These are phyloP conservation scores for Coemansia sp. DNA, from an alignment of 192 early-diverging fungal genomes.

Conservation along the genomic window DNA sequence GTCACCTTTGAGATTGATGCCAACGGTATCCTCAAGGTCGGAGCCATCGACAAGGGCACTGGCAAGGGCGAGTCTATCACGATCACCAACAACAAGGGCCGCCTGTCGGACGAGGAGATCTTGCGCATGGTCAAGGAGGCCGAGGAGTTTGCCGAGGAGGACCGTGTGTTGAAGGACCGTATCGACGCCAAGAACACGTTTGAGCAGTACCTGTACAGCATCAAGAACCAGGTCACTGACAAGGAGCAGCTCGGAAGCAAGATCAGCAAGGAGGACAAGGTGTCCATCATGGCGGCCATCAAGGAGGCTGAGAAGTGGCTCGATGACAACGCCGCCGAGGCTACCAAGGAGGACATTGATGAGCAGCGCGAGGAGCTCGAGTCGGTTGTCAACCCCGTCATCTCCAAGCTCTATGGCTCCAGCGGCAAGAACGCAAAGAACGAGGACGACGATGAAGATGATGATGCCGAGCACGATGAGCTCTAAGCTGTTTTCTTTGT, in stretches of 20 bases:
- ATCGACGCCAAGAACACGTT: constrained; percentile 89
- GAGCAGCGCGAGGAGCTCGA: constrained; percentile 95
- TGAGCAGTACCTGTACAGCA: constrained; percentile 88
- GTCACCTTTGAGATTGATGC: constrained; percentile 99
- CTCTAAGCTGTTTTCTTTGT: constrained; percentile 30
- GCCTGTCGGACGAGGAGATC: constrained; percentile 93
- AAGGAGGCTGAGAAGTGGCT: constrained; percentile 83
- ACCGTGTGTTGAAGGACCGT: constrained; percentile 76
- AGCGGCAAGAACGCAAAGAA: constrained; percentile 61
- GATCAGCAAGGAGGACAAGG: constrained; percentile 87
- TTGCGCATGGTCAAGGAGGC: constrained; percentile 97
- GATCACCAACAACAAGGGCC: constrained; percentile 97
- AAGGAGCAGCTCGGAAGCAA: constrained; percentile 84
- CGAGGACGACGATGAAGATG: constrained; percentile 54
- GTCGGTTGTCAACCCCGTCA: constrained; percentile 92
- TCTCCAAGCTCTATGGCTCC: constrained; percentile 81
- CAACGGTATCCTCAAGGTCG: constrained; percentile 98
- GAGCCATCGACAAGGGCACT: constrained; percentile 93
- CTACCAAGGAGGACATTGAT: constrained; percentile 97
- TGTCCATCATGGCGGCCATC: constrained; percentile 78
- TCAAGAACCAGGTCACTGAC: constrained; percentile 88
- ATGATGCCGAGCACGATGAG: constrained; percentile 55
- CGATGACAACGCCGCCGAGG: constrained; percentile 74
- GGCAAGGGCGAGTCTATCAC: constrained; percentile 96
- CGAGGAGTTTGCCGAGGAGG: constrained; percentile 92